Evolutionary conservation across 805 yeast genomes (phyloP), one percentile per base, ranked within the genome.

Genomic region (Yarrowia sp.): DNA sequence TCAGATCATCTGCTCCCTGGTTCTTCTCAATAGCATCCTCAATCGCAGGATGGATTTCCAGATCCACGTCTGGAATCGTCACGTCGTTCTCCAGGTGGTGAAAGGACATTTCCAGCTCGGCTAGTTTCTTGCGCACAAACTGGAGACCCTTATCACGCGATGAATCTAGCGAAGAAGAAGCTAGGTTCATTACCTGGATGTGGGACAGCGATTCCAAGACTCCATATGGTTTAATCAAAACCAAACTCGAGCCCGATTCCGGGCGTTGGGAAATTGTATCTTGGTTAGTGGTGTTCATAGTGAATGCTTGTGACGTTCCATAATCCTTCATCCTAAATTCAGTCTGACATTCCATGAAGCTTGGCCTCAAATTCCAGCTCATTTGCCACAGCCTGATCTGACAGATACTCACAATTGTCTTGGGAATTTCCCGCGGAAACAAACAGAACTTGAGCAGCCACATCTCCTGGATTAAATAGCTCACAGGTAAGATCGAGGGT

Each of bases 1-100:
- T 69, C 16, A 71, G 71, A 48, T 71, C 67, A 50, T 53, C 77
- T 72, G 26, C 72, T 68, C 69, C 73, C 72, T 67, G 73, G 0
- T 83, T 81, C 59, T 72, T 73, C 4, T 71, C 75, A 2, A 84
- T 74, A 3, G 83, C 81, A 0, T 77, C 75, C 56, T 77, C 80
- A 4, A 91, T 78, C 8, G 75, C 74, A 0, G 87, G 85, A 73
- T 90, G 92, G 1, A 85, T 79, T 0, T 84, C 73, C 1, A 82
- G 73, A 1, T 80, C 71, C 16, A 92, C 77, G 72, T 90, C 87
- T 0, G 97, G 97, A 1, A 86, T 82, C 53, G 87, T 89, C 26
- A 89, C 84, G 36, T 86, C 82, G 69, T 88, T 89, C 71, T 89
- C 89, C 15, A 91, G 77, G 73, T 89, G 88, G 70, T 86, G 87